Base-by-base conservation (phyloP, 75 land plant genomes). In the Selaginella moellendorffii region DNA sequence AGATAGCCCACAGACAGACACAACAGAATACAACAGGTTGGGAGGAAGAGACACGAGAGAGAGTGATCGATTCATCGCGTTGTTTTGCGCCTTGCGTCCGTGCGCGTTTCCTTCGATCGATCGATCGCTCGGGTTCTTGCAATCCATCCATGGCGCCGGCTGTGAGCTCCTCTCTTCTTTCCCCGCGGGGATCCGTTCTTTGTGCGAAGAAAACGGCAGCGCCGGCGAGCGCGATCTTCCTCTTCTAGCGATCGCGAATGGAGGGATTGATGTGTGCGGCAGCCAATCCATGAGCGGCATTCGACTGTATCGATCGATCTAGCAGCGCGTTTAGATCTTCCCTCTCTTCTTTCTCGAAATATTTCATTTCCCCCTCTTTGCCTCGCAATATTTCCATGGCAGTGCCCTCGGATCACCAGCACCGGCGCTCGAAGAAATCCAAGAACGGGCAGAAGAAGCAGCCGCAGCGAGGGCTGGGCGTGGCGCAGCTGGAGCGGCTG, bases 401-500 rank as follows among this genome's bases (percentile, higher is more conserved):
- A 14, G 14, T 36, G 46, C 46, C 5, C 14, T 14, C 46, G 46
- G 46, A 36, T 14, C 46, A 36, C 46, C 5, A 5, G 14, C 46
- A 36, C 10, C 5, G 46, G 46, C 46, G 46, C 46, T 5, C 59
- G 59, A 56, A 25, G 24, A 56, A 56, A 21, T 5, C 23, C n/a
- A 56, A 56, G 59, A 56, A 56, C 59, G 59, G 59, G 21, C 59
- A 56, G 24, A 56, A 56, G 24, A 56, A 56, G 24, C 59, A 56
- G 24, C 59, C 59, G 5, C 59, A 56, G 59, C 8, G 59, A 56
- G 59, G 59, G n/a, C 19, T 56, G n/a, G 59, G 59, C 5, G 59
- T 56, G 5, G 59, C 59, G 25, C 59, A 56, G 59, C 59, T 56
- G 8, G 59, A 56, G 59, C 5, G n/a, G 59, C 59, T 56, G 25